phyloP scores from a whole-genome alignment of 331 rosid genomes.

The Rosa hybrid region DNA sequence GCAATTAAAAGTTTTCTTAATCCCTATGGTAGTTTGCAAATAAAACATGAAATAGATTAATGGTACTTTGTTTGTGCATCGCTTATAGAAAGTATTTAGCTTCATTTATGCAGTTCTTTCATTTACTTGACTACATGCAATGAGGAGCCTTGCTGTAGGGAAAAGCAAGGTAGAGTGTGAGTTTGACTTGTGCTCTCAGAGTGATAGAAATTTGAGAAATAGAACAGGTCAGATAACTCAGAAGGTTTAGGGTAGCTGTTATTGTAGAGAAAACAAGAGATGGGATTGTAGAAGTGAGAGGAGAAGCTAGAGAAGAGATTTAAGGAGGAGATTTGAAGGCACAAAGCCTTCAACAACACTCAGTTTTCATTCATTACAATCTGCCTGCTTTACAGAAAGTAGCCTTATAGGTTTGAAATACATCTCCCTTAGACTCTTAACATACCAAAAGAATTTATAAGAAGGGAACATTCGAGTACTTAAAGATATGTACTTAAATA shows the following conservation, averaged over 20 bases:
- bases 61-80: background rate
- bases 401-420: background rate
- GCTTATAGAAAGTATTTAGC: background rate
- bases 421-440: background rate
- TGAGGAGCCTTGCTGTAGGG: background rate
- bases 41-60: background rate
- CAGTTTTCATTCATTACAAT: background rate
- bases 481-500: background rate
- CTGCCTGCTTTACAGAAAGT: background rate
- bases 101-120: background rate
- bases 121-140: background rate
- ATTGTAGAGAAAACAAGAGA: background rate
- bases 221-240: background rate
- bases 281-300: background rate
- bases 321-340: background rate
- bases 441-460: background rate
- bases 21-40: background rate
- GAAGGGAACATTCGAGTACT: background rate
- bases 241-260: background rate
- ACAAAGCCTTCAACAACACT: background rate
- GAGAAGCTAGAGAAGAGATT: slow-evolving; percentile 1
- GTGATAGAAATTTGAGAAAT: background rate
- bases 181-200: background rate
- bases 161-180: background rate
- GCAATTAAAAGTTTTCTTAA: background rate